Conservation (phyloP, 345 rosid species). For the Barbarea vulgaris region DNA sequence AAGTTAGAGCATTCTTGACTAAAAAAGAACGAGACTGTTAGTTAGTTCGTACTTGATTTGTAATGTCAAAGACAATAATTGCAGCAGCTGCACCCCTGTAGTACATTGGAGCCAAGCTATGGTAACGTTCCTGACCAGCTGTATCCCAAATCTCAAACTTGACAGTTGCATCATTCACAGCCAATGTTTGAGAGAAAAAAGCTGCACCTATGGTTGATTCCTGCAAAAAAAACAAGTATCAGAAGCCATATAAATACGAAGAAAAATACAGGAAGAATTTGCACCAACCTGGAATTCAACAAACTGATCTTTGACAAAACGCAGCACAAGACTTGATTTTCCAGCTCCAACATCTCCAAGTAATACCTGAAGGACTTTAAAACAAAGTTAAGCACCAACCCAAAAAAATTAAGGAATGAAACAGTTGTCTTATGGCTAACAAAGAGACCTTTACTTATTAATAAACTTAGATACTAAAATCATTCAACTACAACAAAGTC, state of each 20-base stretch:
- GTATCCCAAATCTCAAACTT: slow-evolving; percentile 77
- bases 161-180: slow-evolving; percentile 60
- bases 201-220: slow-evolving; percentile 73
- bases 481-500: neutral
- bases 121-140: slow-evolving; percentile 69
- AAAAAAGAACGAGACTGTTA: neutral
- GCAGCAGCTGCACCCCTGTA: slow-evolving; percentile 76
- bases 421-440: neutral
- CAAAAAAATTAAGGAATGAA: neutral
- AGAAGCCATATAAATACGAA: neutral
- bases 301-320: slow-evolving; percentile 64
- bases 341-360: slow-evolving; percentile 73
- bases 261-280: neutral
- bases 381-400: slow-evolving; percentile 3
- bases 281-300: slow-evolving; percentile 59
- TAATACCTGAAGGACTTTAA: slow-evolving; percentile 49
- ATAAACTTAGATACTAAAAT: neutral
- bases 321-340: slow-evolving; percentile 60
- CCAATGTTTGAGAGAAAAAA: slow-evolving; percentile 64
- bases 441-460: neutral
- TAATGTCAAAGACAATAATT: slow-evolving; percentile 59
- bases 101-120: slow-evolving; percentile 75
- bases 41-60: slow-evolving; percentile 39
- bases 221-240: slow-evolving; percentile 38
- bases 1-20: neutral